Evolutionary conservation across 306 rosid genomes (phyloP), one percentile per base, ranked within the genome.

Genomic region (Vigna reflexopilosa): DNA sequence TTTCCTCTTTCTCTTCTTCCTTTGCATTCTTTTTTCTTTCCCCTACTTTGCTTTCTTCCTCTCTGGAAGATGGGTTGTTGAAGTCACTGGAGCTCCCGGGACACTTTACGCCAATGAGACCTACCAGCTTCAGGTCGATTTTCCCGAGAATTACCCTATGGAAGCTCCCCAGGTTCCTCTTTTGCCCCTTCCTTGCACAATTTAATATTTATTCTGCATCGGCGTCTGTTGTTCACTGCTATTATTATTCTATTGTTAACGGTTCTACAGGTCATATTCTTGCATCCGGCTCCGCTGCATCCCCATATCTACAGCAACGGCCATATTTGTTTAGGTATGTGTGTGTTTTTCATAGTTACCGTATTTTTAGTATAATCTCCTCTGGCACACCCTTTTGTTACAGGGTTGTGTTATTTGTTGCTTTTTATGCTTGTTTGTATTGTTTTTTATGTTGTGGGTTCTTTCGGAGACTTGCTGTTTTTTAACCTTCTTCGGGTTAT

Each of bases 101-200:
- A 96, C 99, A 68, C 98, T 96, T 7, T 96, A 93, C 73, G 71
- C 92, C 3, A 96, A 91, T 70, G 99, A 96, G 78, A 88, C 92
- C 71, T 96, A 90, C 78, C 99, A 93, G 89, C 99, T 96, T 84
- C 99, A 96, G 92, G 98, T 96, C 1, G 99, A 96, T 67, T 96
- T 96, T 78, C 99, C 99, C 4, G 98, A 96, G 91, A 92, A 96
- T 90, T 96, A 96, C 79, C 99, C 98, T 1, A 96, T 96, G 99
- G 98, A 96, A 88, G 98, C 99, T 45, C 99, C 99, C 0, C 99
- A 96, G 99, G 99, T 96, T 59, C 32, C 59, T 47, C 34, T 48
- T 76, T 61, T 20, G 0, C 17, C 34, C 24, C 9, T 75, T 12
- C 10, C 14, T 9, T 49, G 7, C 70, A 38, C 58, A 3, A 67